Evolutionary conservation across 176 grass and related monocot genomes (phyloP).

Genomic region (Zoysia japonica): DNA sequence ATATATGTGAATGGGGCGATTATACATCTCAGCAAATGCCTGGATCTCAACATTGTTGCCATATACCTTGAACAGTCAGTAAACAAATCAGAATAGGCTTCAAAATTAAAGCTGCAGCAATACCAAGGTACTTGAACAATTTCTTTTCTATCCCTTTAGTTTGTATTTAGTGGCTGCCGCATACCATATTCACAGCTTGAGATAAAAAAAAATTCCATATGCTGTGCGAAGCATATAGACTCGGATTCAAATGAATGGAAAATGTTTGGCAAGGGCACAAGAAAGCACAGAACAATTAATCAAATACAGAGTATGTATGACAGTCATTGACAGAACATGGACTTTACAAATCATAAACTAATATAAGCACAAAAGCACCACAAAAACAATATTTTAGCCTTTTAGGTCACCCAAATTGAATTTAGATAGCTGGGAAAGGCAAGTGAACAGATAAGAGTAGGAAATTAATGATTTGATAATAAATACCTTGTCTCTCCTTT

Average conservation of each 20-base stretch:
- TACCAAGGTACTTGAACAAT: background rate
- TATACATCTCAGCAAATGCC: conserved; percentile 99
- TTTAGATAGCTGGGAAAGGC: background rate
- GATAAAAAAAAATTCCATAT: background rate
- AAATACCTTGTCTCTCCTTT: conserved; percentile 98
- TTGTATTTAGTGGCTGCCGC: conserved; percentile 5
- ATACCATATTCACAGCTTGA: conserved; percentile 9
- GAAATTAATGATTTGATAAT: conserved; percentile 11
- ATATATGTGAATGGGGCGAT: conserved; percentile 98
- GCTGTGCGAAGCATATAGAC: conserved; percentile 7
- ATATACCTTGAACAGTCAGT: conserved; percentile 70
- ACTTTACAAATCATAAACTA: conserved; percentile 10
- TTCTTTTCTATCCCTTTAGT: background rate
- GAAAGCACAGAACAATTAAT: background rate
- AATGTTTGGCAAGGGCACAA: background rate
- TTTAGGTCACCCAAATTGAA: background rate
- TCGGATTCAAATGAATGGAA: conserved; percentile 7
- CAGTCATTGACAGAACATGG: background rate
- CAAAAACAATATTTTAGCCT: background rate
- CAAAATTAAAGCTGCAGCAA: conserved; percentile 17
- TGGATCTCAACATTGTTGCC: conserved; percentile 99
- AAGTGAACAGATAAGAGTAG: conserved; percentile 23
- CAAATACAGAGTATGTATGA: background rate
- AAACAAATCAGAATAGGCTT: conserved; percentile 19
- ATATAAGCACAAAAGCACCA: background rate